Evolutionary conservation across 1,284 basidiomycete species (phyloP), one percentile per base, ranked within the genome.

Genomic region (Porogramme epimiltina): DNA sequence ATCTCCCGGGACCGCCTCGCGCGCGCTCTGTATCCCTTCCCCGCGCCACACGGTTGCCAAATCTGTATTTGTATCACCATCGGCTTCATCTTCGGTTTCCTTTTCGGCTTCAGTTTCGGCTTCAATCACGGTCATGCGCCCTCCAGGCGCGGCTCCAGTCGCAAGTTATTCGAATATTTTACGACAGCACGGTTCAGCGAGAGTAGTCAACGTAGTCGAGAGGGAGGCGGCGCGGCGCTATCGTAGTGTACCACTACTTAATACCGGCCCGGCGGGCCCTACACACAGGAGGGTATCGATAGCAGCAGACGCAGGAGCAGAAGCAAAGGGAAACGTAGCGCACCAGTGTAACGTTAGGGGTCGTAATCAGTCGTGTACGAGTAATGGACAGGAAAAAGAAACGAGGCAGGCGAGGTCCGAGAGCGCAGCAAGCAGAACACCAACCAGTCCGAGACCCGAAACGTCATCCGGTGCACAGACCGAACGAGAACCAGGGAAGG

Each of bases 231-330:
- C 15, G 28, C 28, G 15, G 28, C 28, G 34, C 9, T 31, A 31
- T 6, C 42, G 47, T 56, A 56, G 49, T 56, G 49, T 50, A 45
- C 42, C 37, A 52, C 45, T 51, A 45, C 34, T 51, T 58, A 42
- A 52, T 52, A 37, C 34, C 13, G 9, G 34, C 13, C 10, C 16
- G 16, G 34, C 6, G 9, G n/a, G 16, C 5, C 34, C 8, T 6
- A 37, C 51, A 49, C 53, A 55, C 50, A 53, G 59, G 5, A 37
- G 5, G 59, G 58, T 62, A 62, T 62, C 55, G 56, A 59, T 58
- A 60, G 56, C 60, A 57, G 48, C 53, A 48, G 45, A 50, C 51
- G 58, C 57, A 60, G 60, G 58, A 60, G 52, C 52, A 58, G 44
- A 37, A 16, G 9, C 15, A 15, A 8, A 31, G 28, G 8, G 8